Base-by-base conservation (phyloP, 164 flowering plant species). In the Berberis thunbergii region DNA sequence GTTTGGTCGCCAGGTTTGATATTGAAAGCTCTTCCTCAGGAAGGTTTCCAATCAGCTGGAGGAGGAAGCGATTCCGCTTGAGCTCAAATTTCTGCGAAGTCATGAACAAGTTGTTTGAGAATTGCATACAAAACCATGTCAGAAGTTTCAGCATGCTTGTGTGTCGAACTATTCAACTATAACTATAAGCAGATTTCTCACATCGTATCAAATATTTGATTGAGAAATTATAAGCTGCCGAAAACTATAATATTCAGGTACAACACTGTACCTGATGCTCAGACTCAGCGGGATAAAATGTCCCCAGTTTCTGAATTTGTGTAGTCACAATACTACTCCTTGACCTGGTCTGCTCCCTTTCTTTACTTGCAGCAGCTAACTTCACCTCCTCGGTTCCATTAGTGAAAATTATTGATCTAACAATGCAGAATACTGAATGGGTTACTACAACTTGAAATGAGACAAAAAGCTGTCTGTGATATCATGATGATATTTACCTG, bases 31-130 rank as follows among this genome's bases (percentile, higher is more conserved):
- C 96, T 70, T 89, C 97, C 65, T 84, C 87, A 0, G 87, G 89
- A 75, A 94, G 63, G 80, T 86, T 89, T 1, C 97, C 99, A 46
- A 91, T 84, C 70, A 91, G 72, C 73, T 91, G 97, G 59, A 87
- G 90, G 69, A 91, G 96, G 73, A 89, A 80, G 1, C 81, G 79
- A 41, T 79, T 83, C 49, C 91, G 70, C 74, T 84, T 87, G 60
- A 94, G 91, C 81, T 91, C 99, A 78, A 94, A 94, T 75, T 94
- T 91, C 97, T 91, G 86, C 79, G 70, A 1, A 60, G 49, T 64
- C 12, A 0, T 45, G 9, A 49, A 40, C 1, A 41, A 56, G 10
- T 1, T 1, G 11, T 38, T 41, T 49, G 39, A 2, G 43, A 8
- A 46, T 9, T 5, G 26, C 6, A 5, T 48, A 46, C 1, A 61